Conservation (phyloP, 352 stramenopile genomes). For the Globisporangium yorkense region DNA sequence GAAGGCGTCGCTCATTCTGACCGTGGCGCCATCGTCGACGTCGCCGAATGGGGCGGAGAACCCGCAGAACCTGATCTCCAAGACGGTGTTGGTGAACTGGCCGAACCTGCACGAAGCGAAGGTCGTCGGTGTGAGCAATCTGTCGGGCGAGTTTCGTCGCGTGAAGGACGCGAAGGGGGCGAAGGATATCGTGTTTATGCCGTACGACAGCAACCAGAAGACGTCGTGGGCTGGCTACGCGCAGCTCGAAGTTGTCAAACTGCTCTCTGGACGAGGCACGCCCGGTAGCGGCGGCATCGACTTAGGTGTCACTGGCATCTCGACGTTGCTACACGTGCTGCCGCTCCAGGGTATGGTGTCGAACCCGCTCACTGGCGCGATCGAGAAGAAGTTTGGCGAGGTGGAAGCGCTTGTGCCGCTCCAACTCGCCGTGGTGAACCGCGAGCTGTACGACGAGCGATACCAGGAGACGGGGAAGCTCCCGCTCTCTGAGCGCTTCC, state of each 20-base stretch:
- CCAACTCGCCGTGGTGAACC: conserved; percentile 92
- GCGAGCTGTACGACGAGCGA: conserved; percentile 90
- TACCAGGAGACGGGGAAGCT: conserved; percentile 88
- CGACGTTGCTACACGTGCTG: conserved; percentile 74
- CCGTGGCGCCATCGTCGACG: conserved; percentile 24
- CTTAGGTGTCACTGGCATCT: conserved; percentile 83
- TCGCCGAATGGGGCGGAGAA: conserved; percentile 12
- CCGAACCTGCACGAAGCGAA: conserved; percentile 96
- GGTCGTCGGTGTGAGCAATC: conserved; percentile 71
- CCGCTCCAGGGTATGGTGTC: conserved; percentile 91
- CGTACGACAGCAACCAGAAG: conserved; percentile 46
- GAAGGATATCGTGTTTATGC: conserved; percentile 32
- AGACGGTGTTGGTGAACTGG: conserved; percentile 95
- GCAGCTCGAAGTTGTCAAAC: conserved; percentile 55
- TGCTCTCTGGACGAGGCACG: conserved; percentile 66
- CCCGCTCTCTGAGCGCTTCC: conserved; percentile 89
- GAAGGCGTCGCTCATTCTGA: conserved; percentile 72
- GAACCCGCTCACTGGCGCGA: conserved; percentile 90
- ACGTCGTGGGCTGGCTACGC: conserved; percentile 63
- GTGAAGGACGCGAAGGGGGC: conserved; percentile 14
- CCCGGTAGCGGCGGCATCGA: conserved; percentile 91
- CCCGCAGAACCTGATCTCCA: conserved; percentile 43
- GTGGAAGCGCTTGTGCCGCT: conserved; percentile 94
- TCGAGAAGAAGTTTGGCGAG: conserved; percentile 95
- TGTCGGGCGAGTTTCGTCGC: conserved; percentile 56